These are phyloP conservation scores for Candida taoyuanica DNA, from an alignment of 805 yeast genomes.

Conservation along the genomic window DNA sequence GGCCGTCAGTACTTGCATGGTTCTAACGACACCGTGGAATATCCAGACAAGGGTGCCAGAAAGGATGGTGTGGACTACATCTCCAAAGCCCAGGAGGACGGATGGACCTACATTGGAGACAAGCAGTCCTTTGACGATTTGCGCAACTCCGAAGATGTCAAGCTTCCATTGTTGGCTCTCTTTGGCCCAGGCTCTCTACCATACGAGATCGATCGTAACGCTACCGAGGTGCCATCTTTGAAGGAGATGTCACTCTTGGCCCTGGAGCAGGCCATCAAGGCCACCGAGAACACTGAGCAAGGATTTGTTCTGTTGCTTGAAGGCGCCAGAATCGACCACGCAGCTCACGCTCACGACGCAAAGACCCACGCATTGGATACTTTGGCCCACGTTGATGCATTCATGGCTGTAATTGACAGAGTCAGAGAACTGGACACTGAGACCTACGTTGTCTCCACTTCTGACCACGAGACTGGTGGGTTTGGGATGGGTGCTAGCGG, in stretches of 20 bases:
- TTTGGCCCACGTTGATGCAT: conserved; percentile 77
- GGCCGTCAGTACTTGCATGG: conserved; percentile 84
- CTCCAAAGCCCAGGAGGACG: conserved; percentile 51
- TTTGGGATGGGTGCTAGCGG: conserved; percentile 76
- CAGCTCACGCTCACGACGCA: conserved; percentile 90
- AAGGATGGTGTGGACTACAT: conserved; percentile 65
- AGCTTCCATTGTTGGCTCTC: conserved; percentile 71
- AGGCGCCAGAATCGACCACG: conserved; percentile 92
- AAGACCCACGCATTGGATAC: conserved; percentile 91
- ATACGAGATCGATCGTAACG: conserved; percentile 71
- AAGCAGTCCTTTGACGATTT: conserved; percentile 49
- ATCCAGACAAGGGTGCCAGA: conserved; percentile 51
- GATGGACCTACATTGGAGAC: conserved; percentile 64
- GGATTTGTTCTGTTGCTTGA: conserved; percentile 85
- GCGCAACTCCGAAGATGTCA: conserved; percentile 47
- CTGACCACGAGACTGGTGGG: conserved; percentile 96
- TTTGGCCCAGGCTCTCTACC: conserved; percentile 74
- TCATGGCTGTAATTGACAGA: conserved; percentile 65
- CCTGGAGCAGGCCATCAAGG: conserved; percentile 57
- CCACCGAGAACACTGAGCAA: conserved; percentile 66
- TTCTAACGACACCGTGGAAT: conserved; percentile 23
- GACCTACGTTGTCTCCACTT: conserved; percentile 73
- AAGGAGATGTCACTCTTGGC: conserved; percentile 76
- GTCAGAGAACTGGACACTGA: conserved; percentile 67
- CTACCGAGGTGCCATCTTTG: conserved; percentile 60